Evolutionary conservation across 306 rosid genomes (phyloP), one percentile per base, ranked within the genome.

Genomic region (Malus sieversii): DNA sequence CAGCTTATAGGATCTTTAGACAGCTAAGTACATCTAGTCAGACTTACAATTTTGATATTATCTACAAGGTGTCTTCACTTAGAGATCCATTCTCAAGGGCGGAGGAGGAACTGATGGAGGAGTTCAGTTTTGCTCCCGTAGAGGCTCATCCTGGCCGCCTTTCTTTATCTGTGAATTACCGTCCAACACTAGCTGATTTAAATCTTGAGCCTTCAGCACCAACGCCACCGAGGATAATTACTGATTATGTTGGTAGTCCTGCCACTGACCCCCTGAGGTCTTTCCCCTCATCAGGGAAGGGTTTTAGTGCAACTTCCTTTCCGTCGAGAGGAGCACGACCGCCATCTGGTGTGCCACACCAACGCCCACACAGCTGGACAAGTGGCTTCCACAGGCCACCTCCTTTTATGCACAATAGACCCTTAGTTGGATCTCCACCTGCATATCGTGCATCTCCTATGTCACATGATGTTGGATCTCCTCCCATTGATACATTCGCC

Each of bases 231-330:
- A 85, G 63, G 83, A 89, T 93, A 77, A 93, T 91, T 12, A 70
- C 88, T 42, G 96, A 93, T 81, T 93, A 93, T 88, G 97, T 93
- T 76, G 98, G 97, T 74, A 90, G 96, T 62, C 97, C 97, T 73
- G 84, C 71, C 67, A 84, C 96, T 29, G 92, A 93, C 51, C 97
- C 91, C 63, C 19, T 88, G 86, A 90, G 91, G 79, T 85, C 63
- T 70, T 85, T 93, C 75, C 90, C 95, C 46, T 61, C 82, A 60
- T 87, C 84, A 1, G 87, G 69, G 58, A 89, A 80, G 89, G 86
- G 89, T 76, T 81, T 85, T 71, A 61, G 85, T 51, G 72, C 96
- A 23, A 88, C 85, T 29, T 86, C 92, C 82, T 86, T 87, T 83
- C 88, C 88, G 2, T 20, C 82, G 66, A 82, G 87, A 77, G 90